Evolutionary conservation across 805 yeast species (phyloP).

Genomic region (Geotrichum ghanense): DNA sequence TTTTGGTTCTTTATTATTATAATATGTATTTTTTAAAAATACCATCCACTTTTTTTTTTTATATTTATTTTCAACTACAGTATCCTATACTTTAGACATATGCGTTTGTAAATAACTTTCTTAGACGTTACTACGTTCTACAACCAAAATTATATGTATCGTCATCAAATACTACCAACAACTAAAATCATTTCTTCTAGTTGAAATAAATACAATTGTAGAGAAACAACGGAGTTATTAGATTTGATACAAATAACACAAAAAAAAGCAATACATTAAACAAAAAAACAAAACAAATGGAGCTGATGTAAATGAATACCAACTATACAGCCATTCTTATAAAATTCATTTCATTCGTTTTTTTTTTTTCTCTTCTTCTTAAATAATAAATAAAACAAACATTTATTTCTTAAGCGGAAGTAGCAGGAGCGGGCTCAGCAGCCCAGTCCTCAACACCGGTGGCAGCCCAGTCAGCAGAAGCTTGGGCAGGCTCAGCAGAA

Average conservation of each 20-base stretch:
- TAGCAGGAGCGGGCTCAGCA: conserved; percentile 27
- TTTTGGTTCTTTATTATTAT: neutral
- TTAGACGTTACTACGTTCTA: neutral
- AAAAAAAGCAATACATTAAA: too few species aligned
- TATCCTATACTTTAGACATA: neutral
- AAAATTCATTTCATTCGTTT: neutral
- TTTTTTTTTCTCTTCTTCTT: too few species aligned
- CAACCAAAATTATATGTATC: neutral
- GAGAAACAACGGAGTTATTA: too few species aligned
- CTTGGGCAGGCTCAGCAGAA: conserved; percentile 32
- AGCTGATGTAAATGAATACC: neutral
- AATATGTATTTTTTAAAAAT: neutral
- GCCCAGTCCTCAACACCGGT: conserved; percentile 35
- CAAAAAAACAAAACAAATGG: neutral
- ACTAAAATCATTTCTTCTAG: neutral
- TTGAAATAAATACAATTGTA: too few species aligned
- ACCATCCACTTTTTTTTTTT: neutral
- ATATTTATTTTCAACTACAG: neutral
- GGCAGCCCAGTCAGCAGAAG: conserved; percentile 52
- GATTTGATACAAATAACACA: too few species aligned
- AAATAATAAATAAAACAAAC: neutral
- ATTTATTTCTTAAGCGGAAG: neutral
- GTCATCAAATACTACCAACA: neutral
- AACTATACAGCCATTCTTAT: neutral
- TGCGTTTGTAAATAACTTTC: neutral